Percentiles rank a stretch among this genome's conserved stretches.
Conservation (phyloP, 2,329 filamentous ascomycete genomes). For the Phyllosticta citribraziliensis region DNA sequence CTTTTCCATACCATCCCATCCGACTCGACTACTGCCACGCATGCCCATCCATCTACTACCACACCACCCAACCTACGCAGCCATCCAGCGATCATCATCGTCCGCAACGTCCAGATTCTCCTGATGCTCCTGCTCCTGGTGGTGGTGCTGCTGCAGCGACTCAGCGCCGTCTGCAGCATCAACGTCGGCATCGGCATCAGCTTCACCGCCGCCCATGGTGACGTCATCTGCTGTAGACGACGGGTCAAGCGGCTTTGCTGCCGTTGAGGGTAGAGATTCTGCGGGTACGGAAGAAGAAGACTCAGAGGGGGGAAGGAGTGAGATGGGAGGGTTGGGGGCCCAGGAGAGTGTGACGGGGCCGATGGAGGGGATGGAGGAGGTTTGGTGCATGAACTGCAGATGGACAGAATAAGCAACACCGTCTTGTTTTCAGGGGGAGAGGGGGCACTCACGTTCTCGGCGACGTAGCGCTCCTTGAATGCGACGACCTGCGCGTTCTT, state of each 20-base stretch:
- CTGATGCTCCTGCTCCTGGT: constrained; percentile 11
- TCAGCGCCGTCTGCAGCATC: not conserved
- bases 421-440: not conserved
- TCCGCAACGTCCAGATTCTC: constrained; percentile 44
- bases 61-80: not conserved
- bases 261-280: too few species aligned
- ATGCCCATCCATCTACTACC: too few species aligned
- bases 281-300: not conserved
- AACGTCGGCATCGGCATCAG: constrained; percentile 7
- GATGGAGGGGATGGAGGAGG: constrained; percentile 51
- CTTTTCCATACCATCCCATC: too few species aligned
- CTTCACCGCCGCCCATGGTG: not conserved
- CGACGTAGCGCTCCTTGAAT: constrained; percentile 45
- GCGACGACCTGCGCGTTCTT: constrained; percentile 30
- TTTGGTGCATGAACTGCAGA: constrained; percentile 37
- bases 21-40: too few species aligned
- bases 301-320: not conserved
- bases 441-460: constrained; percentile 45
- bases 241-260: not conserved
- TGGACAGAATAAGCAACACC: not conserved
- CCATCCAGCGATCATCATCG: constrained; percentile 36
- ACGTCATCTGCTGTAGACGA: not conserved
- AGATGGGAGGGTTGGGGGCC: constrained; percentile 33
- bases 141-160: not conserved
- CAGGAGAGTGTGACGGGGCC: constrained; percentile 58